Evolutionary conservation across 495 filamentous ascomycete species (phyloP), one percentile per base, ranked within the genome.

Genomic region (Annulohypoxylon stygium): DNA sequence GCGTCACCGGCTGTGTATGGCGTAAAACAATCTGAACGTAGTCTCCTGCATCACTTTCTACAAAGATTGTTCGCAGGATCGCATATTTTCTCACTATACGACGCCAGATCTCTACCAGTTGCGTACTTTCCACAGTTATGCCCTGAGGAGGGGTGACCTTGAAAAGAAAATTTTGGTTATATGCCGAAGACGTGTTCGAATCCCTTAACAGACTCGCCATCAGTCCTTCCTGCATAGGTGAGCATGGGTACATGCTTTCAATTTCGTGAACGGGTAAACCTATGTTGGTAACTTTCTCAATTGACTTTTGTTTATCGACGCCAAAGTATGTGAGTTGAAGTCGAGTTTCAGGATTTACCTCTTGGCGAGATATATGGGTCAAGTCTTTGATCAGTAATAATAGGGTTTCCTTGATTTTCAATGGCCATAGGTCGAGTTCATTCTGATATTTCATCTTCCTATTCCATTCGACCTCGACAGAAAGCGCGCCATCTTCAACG

Each of bases 201-300:
- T 54, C 16, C 11, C 50, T 54, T 26, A 54, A n/a, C 2, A 54
- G 50, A 41, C 37, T 41, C 37, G 37, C 37, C 37, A 41, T 41
- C 23, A 54, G 5, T 5, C 50, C 50, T 18, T 54, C 23, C 50
- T 54, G 50, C 11, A 54, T 54, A 23, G 50, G 50, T 30, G 50
- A 54, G 50, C 50, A 54, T 11, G 50, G 50, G 23, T 54, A 54
- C 11, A 54, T 14, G 23, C 23, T 11, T 26, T 54, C 50, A 4
- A 54, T 11, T 4, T 54, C 23, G n/a, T 26, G 11, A 14, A 30
- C 9, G 23, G 50, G 23, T 12, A 26, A 30, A 4, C 26, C 23
- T 20, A 54, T 8, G 23, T 18, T 33, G 23, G 50, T 30, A 8
- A 23, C 26, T 6, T 54, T 30, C n/a, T 23, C 50, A 11, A 54